phyloP scores from a whole-genome alignment of 1,284 basidiomycete species.

The Ustilago loliicola region DNA sequence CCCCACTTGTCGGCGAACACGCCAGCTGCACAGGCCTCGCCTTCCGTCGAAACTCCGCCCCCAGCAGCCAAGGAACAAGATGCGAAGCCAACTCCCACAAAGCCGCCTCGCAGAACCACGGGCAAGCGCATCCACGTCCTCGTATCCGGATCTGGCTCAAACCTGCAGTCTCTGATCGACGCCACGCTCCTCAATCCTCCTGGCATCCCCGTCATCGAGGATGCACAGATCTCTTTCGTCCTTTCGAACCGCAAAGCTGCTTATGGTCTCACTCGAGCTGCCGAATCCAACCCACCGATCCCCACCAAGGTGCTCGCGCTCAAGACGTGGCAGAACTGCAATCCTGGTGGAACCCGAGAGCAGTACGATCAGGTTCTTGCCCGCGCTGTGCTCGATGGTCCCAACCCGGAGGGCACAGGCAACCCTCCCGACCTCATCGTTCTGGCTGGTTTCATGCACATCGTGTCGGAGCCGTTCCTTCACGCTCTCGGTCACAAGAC shows the following conservation, averaged over 20 bases:
- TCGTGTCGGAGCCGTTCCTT: slow-evolving; percentile 76
- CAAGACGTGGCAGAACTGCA: slow-evolving; percentile 84
- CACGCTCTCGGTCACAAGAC: slow-evolving; percentile 62
- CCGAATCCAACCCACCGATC: slow-evolving; percentile 77
- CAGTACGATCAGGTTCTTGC: slow-evolving; percentile 92
- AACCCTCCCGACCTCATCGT: slow-evolving; percentile 84
- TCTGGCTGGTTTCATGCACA: slow-evolving; percentile 98
- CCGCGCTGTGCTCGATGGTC: slow-evolving; percentile 75
- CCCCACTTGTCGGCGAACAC: not conserved
- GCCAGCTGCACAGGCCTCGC: not conserved
- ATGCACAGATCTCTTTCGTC: slow-evolving; percentile 82
- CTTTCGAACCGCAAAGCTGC: slow-evolving; percentile 93
- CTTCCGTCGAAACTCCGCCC: slow-evolving; percentile 5
- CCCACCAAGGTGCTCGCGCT: slow-evolving; percentile 86
- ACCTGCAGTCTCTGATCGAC: slow-evolving; percentile 95
- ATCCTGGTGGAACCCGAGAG: slow-evolving; percentile 78
- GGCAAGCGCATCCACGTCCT: slow-evolving; percentile 68
- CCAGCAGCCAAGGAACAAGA: slow-evolving; percentile 7
- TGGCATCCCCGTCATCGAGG: slow-evolving; percentile 54
- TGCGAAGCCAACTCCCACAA: slow-evolving; percentile 7
- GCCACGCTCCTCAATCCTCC: slow-evolving; percentile 79
- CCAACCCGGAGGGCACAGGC: slow-evolving; percentile 31
- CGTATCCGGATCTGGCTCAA: slow-evolving; percentile 76
- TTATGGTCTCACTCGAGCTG: slow-evolving; percentile 87
- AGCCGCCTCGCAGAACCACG: slow-evolving; percentile 45